Conservation (phyloP, 441 rosid genomes). For the Syzygium syzygioides region DNA sequence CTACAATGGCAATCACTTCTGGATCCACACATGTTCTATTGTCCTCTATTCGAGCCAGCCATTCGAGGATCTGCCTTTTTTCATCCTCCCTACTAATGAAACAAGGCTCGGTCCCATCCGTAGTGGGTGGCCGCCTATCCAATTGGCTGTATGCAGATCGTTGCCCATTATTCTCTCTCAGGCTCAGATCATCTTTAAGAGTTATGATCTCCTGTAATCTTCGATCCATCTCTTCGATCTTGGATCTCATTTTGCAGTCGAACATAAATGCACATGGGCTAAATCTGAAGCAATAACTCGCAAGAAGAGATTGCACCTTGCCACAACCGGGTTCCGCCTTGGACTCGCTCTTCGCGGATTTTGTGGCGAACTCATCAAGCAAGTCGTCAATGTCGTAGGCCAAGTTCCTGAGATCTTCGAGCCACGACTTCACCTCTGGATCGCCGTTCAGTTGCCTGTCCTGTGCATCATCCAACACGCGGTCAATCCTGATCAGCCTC, state of each 20-base stretch:
- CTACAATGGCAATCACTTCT: neutral
- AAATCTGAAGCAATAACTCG: neutral
- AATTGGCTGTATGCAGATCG: accelerated
- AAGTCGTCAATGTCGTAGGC: neutral
- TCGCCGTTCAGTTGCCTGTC: accelerated
- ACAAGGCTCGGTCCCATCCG: accelerated
- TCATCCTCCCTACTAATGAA: neutral
- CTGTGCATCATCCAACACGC: neutral
- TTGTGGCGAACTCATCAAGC: neutral
- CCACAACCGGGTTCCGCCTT: accelerated
- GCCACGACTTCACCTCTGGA: accelerated
- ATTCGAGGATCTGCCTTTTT: neutral
- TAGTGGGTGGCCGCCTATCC: accelerated
- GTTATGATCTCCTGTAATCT: neutral
- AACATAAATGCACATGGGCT: neutral
- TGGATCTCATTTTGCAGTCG: neutral
- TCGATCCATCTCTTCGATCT: neutral
- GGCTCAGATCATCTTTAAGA: accelerated
- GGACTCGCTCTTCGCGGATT: accelerated
- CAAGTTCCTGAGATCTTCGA: neutral
- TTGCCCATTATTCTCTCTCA: accelerated
- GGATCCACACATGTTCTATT: neutral
- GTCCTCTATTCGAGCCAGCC: accelerated
- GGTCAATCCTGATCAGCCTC: neutral
- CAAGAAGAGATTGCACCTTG: neutral